Conservation (phyloP, 805 yeast genomes). For the Yamadazyma philogaea region DNA sequence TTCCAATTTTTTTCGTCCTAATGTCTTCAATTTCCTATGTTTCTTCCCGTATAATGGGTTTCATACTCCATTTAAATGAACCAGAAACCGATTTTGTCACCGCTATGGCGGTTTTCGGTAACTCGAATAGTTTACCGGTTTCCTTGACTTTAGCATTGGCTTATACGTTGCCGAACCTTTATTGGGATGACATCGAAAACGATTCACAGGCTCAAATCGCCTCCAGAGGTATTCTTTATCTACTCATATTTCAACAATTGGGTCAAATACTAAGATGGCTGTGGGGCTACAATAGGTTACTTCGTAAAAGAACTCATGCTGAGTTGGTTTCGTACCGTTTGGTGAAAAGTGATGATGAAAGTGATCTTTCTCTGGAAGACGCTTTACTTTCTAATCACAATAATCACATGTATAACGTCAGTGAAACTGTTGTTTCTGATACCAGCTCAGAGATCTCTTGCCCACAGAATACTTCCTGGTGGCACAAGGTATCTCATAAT, state of each 20-base stretch:
- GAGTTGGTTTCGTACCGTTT: conserved; percentile 25
- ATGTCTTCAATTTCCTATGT: conserved; percentile 73
- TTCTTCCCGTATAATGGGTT: conserved; percentile 57
- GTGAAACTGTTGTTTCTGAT: conserved; percentile 1
- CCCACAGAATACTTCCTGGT: not conserved
- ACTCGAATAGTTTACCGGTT: conserved; percentile 92
- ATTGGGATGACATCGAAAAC: conserved; percentile 69
- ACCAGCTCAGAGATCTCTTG: not conserved
- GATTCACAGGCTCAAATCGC: conserved; percentile 71
- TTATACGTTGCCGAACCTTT: conserved; percentile 68
- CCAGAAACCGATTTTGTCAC: conserved; percentile 88
- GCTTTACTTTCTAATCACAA: not conserved
- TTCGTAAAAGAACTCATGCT: conserved; percentile 48
- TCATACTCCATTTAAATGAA: conserved; percentile 54
- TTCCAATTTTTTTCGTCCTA: conserved; percentile 80
- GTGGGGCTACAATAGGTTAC: conserved; percentile 76
- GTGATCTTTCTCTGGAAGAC: conserved; percentile 1
- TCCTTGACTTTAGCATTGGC: conserved; percentile 80
- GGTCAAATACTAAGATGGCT: conserved; percentile 84
- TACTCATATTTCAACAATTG: conserved; percentile 75
- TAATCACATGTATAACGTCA: not conserved
- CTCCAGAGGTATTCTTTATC: conserved; percentile 70
- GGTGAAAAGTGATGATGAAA: conserved; percentile 13
- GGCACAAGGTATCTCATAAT: not conserved
- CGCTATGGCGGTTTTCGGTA: conserved; percentile 96